Percentiles rank a stretch among this genome's conserved stretches.
Evolutionary conservation across 495 filamentous ascomycete species (phyloP).

Genomic region (Trichocladium antarcticum): DNA sequence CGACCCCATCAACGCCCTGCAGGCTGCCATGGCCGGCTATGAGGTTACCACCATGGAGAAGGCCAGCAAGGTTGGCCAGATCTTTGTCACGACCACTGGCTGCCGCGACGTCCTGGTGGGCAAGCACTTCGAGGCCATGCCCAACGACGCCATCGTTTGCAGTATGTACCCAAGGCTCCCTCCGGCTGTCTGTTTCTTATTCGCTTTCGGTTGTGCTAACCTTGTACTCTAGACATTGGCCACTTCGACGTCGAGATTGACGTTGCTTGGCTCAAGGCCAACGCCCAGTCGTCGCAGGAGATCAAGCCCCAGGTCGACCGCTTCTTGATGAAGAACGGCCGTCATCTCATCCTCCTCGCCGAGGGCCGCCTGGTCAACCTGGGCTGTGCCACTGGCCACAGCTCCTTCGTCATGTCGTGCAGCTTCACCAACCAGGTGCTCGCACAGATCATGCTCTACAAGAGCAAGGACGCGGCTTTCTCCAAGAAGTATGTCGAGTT

Average conservation of each 20-base stretch:
- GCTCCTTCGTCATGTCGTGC: conserved; percentile 99
- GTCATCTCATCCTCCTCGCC: conserved; percentile 94
- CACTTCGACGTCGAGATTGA: conserved; percentile 99
- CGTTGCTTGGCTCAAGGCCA: conserved; percentile 98
- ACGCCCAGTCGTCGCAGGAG: conserved; percentile 79
- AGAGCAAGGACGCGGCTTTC: conserved; percentile 78
- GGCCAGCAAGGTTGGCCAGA: conserved; percentile 76
- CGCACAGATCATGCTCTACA: conserved; percentile 96
- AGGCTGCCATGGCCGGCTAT: conserved; percentile 94
- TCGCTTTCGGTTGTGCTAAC: conserved; percentile 7
- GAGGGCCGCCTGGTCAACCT: conserved; percentile 99
- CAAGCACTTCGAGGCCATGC: conserved; percentile 92
- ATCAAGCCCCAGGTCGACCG: conserved; percentile 99
- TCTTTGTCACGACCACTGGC: conserved; percentile 98
- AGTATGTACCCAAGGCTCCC: conserved; percentile 48
- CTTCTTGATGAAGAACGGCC: conserved; percentile 85
- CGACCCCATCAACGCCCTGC: conserved; percentile 98
- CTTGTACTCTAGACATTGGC: conserved; percentile 63
- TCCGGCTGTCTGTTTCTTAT: background rate
- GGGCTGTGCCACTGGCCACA: conserved; percentile 97
- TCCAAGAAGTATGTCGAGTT: conserved; percentile 92
- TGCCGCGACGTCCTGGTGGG: conserved; percentile 94
- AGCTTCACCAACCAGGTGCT: conserved; percentile 99
- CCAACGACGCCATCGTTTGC: conserved; percentile 98
- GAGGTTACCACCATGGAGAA: conserved; percentile 97